A percentile compares a stretch with the other conserved stretches of the same genome.
phyloP scores from a whole-genome alignment of 192 early-diverging fungal genomes.

The Rhizophlyctis rosea region DNA sequence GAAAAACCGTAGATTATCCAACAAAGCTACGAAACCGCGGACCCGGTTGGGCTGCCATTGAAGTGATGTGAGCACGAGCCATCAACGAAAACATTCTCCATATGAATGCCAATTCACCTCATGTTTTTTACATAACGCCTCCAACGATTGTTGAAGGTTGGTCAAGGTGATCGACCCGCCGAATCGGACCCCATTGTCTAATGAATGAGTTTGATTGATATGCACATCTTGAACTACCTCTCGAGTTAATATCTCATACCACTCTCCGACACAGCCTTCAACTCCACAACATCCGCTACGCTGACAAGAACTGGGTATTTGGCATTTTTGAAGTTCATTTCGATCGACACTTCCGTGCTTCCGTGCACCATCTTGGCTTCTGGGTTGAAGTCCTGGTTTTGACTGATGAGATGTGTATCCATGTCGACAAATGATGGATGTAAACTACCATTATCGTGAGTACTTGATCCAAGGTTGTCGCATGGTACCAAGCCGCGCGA shows the following conservation, averaged over 20 bases:
- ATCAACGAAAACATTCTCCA: neutral
- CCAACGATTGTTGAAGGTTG: slow-evolving; percentile 48
- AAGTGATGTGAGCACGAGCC: neutral
- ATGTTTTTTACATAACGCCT: slow-evolving; percentile 10
- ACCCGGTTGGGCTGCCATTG: slow-evolving; percentile 30
- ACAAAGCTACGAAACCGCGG: slow-evolving; percentile 61
- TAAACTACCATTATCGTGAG: slow-evolving; percentile 29
- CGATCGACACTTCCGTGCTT: slow-evolving; percentile 80
- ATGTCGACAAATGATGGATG: no score
- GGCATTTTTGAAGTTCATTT: slow-evolving; percentile 70
- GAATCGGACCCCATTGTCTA: slow-evolving; percentile 25
- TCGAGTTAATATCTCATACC: neutral
- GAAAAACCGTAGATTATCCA: slow-evolving; percentile 75
- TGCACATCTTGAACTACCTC: neutral
- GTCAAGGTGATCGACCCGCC: slow-evolving; percentile 70
- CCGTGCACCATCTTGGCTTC: slow-evolving; percentile 75
- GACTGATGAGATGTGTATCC: no score
- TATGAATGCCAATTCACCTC: slow-evolving; percentile 2
- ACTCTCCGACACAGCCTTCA: slow-evolving; percentile 45
- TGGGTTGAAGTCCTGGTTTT: slow-evolving; percentile 55
- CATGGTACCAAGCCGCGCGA: slow-evolving; percentile 53
- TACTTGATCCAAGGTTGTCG: slow-evolving; percentile 27
- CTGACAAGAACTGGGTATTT: slow-evolving; percentile 63
- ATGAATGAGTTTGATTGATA: no score
- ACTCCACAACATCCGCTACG: slow-evolving; percentile 67